Evolutionary conservation across 768 basidiomycete species (phyloP), one percentile per base, ranked within the genome.

Genomic region (Trametes sanguinea): DNA sequence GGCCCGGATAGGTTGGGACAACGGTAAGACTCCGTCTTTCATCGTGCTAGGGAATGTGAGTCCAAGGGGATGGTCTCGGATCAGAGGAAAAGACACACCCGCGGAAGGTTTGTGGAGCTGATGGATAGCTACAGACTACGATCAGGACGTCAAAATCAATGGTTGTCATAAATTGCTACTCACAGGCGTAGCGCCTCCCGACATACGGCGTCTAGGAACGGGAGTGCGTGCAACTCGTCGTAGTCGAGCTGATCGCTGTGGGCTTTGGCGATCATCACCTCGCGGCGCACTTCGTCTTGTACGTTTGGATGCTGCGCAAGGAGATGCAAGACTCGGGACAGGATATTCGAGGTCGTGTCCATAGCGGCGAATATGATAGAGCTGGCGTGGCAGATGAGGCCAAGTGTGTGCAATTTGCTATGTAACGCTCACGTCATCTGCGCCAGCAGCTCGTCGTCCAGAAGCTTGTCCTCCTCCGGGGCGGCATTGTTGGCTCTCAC

Each of bases 161-260:
- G 35, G 11, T 37, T 11, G 6, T 6, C 35, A 37, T 11, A 37
- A 37, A 33, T 29, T 22, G 22, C 2, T 10, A 45, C 68, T 45
- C 35, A 71, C 68, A 87, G 51, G 0, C 88, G 80, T 61, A 89
- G 70, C 0, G 80, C 83, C 71, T 89, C 88, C 2, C 83, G 78
- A 4, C 87, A 78, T 2, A 88, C 81, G 4, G 78, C 79, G 61
- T 90, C 90, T 10, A 92, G 82, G 65, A 87, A 90, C 0, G 86
- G 81, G 4, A 93, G 53, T 6, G 54, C 43, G 16, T 67, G 59
- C 11, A 71, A 54, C 32, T 62, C 45, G 53, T 71, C 70, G 55
- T 67, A 71, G 11, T 50, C 56, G 17, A 60, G 65, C 1, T 43
- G 50, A 1, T 27, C 64, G 13, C 42, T 27, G 39, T 32, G 14